These are phyloP conservation scores for Podospora australis DNA, from an alignment of 495 filamentous ascomycete genomes.

Conservation along the genomic window DNA sequence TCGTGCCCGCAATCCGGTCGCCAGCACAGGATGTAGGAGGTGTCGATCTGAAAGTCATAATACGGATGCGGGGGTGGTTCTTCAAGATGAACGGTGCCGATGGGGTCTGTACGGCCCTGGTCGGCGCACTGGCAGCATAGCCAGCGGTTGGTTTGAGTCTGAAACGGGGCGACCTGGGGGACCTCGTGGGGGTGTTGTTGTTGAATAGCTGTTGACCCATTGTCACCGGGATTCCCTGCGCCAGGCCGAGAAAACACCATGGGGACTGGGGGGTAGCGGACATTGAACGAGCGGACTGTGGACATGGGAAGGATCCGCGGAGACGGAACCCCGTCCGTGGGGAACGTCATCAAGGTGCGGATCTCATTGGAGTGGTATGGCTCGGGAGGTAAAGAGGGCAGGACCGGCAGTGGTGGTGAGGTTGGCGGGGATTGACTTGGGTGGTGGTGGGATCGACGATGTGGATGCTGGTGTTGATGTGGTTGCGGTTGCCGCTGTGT, in stretches of 20 bases:
- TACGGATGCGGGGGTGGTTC: neutral
- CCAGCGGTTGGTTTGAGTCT: conserved; percentile 22
- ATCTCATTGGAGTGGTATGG: conserved; percentile 10
- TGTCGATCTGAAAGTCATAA: neutral
- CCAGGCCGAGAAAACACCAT: neutral
- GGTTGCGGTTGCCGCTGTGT: neutral
- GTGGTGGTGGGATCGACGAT: neutral
- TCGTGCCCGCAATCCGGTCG: conserved; percentile 12
- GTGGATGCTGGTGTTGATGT: too few species aligned
- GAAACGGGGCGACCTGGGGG: neutral
- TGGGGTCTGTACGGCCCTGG: conserved; percentile 12
- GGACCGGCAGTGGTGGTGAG: neutral
- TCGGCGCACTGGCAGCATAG: conserved; percentile 23
- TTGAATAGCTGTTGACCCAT: too few species aligned
- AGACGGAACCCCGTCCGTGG: conserved; percentile 17
- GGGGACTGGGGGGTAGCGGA: neutral
- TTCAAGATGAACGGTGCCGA: conserved; percentile 18
- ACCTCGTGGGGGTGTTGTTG: neutral
- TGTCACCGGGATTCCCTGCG: too few species aligned
- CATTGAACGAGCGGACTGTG: conserved; percentile 2
- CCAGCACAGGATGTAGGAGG: conserved; percentile 5
- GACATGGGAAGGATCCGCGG: conserved; percentile 7
- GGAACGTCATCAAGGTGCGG: conserved; percentile 21
- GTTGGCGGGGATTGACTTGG: neutral
- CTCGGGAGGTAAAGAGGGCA: too few species aligned